Base-by-base conservation (phyloP, 2,329 filamentous ascomycete species). In the Phyllosticta capitalensis region DNA sequence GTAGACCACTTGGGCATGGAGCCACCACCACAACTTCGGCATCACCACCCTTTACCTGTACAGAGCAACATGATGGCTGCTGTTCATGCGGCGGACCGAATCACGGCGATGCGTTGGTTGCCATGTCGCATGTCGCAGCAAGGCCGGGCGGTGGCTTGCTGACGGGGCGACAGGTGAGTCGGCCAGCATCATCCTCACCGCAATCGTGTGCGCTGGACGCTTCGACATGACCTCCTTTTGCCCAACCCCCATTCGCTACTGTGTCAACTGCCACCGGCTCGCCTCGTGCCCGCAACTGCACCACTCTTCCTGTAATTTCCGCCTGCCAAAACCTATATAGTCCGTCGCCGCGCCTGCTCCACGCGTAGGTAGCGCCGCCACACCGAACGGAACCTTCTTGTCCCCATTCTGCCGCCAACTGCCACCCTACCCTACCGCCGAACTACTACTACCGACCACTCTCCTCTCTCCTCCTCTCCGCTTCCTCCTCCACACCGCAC, bases 81-180 rank as follows among this genome's bases (percentile, higher is more conserved):
- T 10, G 30, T 14, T 38, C 30, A 38, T 38, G 30, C 30, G 30
- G 30, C 30, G 30, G 30, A 38, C 30, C 30, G 30, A 38, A 51
- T 33, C 57, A 12, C 22, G 51, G 56, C n/a, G 52, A 24, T 20
- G 56, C 20, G 26, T 33, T 50, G 51, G 49, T 20, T 51, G 51
- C 26, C 56, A 51, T 58, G 56, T 58, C 56, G 52, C 57, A 55
- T 59, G 57, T 58, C 30, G 30, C 30, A 38, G 30, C 30, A 38
- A 38, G 30, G 30, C 30, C 30, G 30, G 30, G 30, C 30, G 30
- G 30, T 38, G 30, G 30, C 30, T 38, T 38, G 30, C 30, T 38
- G 30, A 38, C 30, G 30, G 30, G 30, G 30, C 30, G 30, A 38
- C 30, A 38, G 30, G 30, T 38, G 30, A 38, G 30, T 38, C 30